Base-by-base conservation (phyloP, 1,139 yeast species). In the Suhomyces choctaworum region DNA sequence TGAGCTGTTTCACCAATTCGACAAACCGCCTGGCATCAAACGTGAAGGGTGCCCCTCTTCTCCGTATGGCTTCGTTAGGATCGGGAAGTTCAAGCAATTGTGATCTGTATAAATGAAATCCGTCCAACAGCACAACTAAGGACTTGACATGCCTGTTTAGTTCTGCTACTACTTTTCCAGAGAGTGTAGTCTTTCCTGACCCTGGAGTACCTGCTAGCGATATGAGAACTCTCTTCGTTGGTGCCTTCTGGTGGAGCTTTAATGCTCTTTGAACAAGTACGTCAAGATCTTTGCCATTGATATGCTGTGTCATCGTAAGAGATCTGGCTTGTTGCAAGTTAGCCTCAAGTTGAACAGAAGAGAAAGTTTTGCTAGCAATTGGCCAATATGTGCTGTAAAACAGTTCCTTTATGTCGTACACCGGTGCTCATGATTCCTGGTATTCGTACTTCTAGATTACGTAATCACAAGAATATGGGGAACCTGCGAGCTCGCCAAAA, bases 41-140 rank as follows among this genome's bases (percentile, higher is more conserved):
- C 0, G 97, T 88, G 50, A 73, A 78, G 1, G 96, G 94, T 0
- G 96, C 84, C 0, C 97, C 97, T 34, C 97, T 71, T 44, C 88
- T 65, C 25, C 63, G 57, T 24, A 78, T 62, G 0, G 95, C 92
- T 25, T 62, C 67, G 5, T 54, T 66, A 0, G 86, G 69, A 46
- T 87, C 73, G 3, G 64, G 58, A 54, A 84, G 70, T 30, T 59
- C 44, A 16, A 62, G 66, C 21, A 90, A 62, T 34, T 76, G 73
- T 0, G 57, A 44, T 26, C 92, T 62, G 8, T 88, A 79, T 21
- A 79, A 66, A 56, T 90, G 97, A 54, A 75, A 90, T 8, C 97
- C 97, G 60, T 90, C 97, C 82, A 67, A 74, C 9, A 74, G 66
- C 21, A 70, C 78, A 7, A 58, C 56, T 12, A 41, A 44, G n/a